phyloP scores from a whole-genome alignment of 208 protist genomes.

The Angomonas desouzai region DNA sequence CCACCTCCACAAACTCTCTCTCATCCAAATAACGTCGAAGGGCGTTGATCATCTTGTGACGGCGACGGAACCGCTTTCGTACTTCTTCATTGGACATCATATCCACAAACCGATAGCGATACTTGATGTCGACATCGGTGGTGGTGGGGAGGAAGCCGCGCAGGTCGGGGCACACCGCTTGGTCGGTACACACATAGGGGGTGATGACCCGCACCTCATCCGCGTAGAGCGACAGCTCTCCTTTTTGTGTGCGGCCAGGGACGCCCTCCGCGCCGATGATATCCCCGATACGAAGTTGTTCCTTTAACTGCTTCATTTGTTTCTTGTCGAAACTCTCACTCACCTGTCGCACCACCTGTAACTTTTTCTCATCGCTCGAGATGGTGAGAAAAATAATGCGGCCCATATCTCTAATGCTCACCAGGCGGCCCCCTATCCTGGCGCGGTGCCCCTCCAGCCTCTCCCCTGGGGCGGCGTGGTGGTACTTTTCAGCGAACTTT shows the following conservation, averaged over 20 bases:
- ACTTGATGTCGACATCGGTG: constrained; percentile 73
- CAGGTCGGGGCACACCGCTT: constrained; percentile 71
- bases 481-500: constrained; percentile 42
- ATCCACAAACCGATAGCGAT: constrained; percentile 88
- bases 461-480: constrained; percentile 27
- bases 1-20: constrained; percentile 88
- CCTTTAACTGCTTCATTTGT: constrained; percentile 44
- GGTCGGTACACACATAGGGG: constrained; percentile 85
- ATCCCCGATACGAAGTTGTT: constrained; percentile 66
- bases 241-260: constrained; percentile 67
- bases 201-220: constrained; percentile 45
- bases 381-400: constrained; percentile 83
- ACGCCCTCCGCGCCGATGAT: constrained; percentile 79
- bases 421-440: constrained; percentile 67
- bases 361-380: constrained; percentile 38
- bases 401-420: constrained; percentile 78
- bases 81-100: constrained; percentile 75
- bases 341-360: constrained; percentile 75
- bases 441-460: constrained; percentile 14
- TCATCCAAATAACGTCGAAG: constrained; percentile 73
- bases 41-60: constrained; percentile 54
- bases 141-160: constrained; percentile 49
- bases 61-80: constrained; percentile 43
- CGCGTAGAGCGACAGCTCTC: constrained; percentile 84
- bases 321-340: constrained; percentile 41